A percentile compares a stretch with the other conserved stretches of the same genome.
phyloP scores from a whole-genome alignment of 345 rosid species.

The Viola odorata region DNA sequence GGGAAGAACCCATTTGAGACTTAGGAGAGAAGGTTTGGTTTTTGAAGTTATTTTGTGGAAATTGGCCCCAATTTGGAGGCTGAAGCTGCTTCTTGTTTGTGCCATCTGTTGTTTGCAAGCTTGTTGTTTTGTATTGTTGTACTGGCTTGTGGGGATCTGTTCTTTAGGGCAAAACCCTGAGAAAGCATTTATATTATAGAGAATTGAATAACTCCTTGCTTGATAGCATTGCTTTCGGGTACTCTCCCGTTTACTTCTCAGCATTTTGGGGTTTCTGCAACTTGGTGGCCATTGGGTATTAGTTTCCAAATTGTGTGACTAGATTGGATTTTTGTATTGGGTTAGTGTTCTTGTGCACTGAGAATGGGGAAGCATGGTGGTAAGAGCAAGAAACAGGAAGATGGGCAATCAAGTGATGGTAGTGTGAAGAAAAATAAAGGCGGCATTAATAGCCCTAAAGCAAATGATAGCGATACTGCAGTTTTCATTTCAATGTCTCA shows the following conservation, averaged over 20 bases:
- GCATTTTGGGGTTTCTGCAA: not conserved
- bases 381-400: constrained; percentile 37
- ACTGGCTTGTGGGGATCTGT: constrained; percentile 12
- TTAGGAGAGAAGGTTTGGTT: constrained; percentile 18
- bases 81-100: not conserved
- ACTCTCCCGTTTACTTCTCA: not conserved
- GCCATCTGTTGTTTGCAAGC: constrained; percentile 18
- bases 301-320: constrained; percentile 4
- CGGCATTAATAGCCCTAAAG: constrained; percentile 27
- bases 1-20: constrained; percentile 15
- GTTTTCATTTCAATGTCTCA: constrained; percentile 57
- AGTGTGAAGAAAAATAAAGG: constrained; percentile 32
- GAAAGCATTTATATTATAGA: not conserved
- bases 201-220: not conserved
- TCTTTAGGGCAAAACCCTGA: not conserved
- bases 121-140: constrained; percentile 12
- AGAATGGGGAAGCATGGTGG: constrained; percentile 47
- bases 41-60: constrained; percentile 13
- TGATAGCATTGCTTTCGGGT: not conserved
- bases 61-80: constrained; percentile 14
- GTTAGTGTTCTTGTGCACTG: constrained; percentile 10
- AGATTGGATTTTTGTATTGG: constrained; percentile 9
- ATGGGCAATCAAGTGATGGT: constrained; percentile 31
- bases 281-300: not conserved
- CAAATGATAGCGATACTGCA: constrained; percentile 42